Evolutionary conservation across 345 rosid genomes (phyloP), one percentile per base, ranked within the genome.

Genomic region (Bruguiera gymnorhiza): DNA sequence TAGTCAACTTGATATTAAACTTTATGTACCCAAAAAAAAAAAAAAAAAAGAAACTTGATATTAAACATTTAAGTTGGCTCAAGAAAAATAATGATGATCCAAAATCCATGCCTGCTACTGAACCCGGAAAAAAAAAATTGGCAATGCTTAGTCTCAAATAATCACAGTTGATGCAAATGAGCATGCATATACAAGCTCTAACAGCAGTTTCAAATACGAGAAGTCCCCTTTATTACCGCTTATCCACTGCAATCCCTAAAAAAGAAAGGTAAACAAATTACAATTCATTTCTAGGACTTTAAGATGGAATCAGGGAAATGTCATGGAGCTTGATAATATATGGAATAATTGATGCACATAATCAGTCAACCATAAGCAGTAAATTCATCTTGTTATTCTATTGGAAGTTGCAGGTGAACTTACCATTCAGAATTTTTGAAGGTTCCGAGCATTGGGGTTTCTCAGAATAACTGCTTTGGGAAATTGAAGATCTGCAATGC

Each of bases 381-480:
- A 39, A 39, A 9, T 39, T 11, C 16, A 1, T 39, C 46, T 39
- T 39, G 4, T 11, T 37, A 8, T 37, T 37, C 43, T 39, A 39
- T 10, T 10, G 13, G 15, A 39, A 39, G 46, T 8, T 51, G 19
- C 48, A 32, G 31, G 29, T 13, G 39, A 68, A 79, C 89, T 85
- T 76, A 86, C 90, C 77, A 77, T 71, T 65, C 67, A 80, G 20
- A 89, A 87, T 59, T 84, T 51, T 19, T 75, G 84, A 29, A 93
- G 86, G 73, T 31, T 60, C 98, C 93, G 86, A 62, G 92, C 78
- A 80, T 93, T 97, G 75, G 89, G 98, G 78, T 93, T 93, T 43
- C 97, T 93, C 81, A 89, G 76, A 63, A 89, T 84, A 62, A 83
- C 88, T 70, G 91, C 93, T 82, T 89, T 89, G 32, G 88, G 81